Base-by-base conservation (phyloP, 2,329 filamentous ascomycete species). In the Cercospora sojina region DNA sequence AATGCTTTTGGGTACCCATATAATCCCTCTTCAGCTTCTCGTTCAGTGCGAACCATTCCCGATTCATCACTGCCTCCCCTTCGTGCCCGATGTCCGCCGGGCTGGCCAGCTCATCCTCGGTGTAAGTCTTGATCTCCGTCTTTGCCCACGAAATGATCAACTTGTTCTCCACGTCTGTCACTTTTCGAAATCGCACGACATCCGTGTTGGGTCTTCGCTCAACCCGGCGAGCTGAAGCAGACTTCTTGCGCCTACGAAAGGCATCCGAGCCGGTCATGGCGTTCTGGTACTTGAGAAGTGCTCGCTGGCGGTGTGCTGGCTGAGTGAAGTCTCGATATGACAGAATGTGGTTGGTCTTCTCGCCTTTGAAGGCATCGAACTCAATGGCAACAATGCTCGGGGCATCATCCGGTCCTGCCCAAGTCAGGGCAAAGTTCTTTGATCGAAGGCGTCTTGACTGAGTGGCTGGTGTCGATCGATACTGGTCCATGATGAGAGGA, bases 381-480 rank as follows among this genome's bases (percentile, higher is more conserved):
- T 82, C 79, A 55, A 81, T 81, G 67, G 81, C 77, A 8, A 76
- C 74, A 16, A 77, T 71, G 31, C 70, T 69, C n/a, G 67, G 70
- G 43, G 74, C 70, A 66, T 77, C 75, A 16, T 71, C 67, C 31
- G 66, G 65, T 31, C 67, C 67, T 38, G 74, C 75, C 31, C 64
- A 60, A 9, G 66, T 61, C 35, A 75, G 64, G 12, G 63, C 53
- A 67, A 74, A 76, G 49, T 67, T 66, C 13, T 41, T 53, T 20
- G 70, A 59, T 16, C 70, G 66, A 25, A 69, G 53, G 41, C 67
- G 66, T 56, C 65, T 62, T 3, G 71, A 64, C 3, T 71, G 35
- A 69, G 67, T 23, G 69, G 69, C 43, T 69, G 70, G n/a, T 5
- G 20, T 32, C 8, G n/a, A n/a, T 32, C 43, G 35, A 41, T 56